These are phyloP conservation scores for Kockovaella imperatae DNA, from an alignment of 768 basidiomycete genomes.

Conservation along the genomic window DNA sequence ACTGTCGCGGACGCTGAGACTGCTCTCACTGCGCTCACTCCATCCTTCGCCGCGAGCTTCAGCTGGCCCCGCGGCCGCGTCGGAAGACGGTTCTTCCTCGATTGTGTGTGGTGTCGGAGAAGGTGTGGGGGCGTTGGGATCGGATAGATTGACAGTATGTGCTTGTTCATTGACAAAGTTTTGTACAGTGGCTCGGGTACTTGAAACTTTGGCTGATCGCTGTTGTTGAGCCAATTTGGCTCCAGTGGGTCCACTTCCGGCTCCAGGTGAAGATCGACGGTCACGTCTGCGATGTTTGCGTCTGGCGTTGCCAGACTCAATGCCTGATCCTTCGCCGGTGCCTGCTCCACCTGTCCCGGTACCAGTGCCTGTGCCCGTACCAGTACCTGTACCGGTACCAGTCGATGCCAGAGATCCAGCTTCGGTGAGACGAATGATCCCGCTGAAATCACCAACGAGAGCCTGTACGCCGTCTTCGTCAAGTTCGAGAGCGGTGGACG, in stretches of 20 bases:
- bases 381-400: slow-evolving; percentile 9
- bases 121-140: slow-evolving; percentile 41
- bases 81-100: not conserved
- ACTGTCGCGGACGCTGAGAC: slow-evolving; percentile 2
- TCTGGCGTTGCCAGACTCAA: not conserved
- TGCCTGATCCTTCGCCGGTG: not conserved
- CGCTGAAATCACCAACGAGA: slow-evolving; percentile 26
- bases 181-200: slow-evolving; percentile 17
- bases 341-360: slow-evolving; percentile 1
- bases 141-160: slow-evolving; percentile 26
- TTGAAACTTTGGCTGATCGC: slow-evolving; percentile 2
- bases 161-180: slow-evolving; percentile 34
- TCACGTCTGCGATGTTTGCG: not conserved
- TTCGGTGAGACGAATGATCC: slow-evolving; percentile 29
- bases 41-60: not conserved
- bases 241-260: slow-evolving; percentile 9
- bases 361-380: slow-evolving; percentile 7
- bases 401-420: slow-evolving; percentile 9
- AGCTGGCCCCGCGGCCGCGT: not conserved
- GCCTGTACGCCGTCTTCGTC: slow-evolving; percentile 22
- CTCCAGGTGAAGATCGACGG: not conserved
- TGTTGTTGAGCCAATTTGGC: slow-evolving; percentile 13
- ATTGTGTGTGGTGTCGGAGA: slow-evolving; percentile 5
- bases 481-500: slow-evolving; percentile 7
- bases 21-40: slow-evolving; percentile 1